Conservation (phyloP, 176 grass and related monocot species). For the Metroxylon sagu region DNA sequence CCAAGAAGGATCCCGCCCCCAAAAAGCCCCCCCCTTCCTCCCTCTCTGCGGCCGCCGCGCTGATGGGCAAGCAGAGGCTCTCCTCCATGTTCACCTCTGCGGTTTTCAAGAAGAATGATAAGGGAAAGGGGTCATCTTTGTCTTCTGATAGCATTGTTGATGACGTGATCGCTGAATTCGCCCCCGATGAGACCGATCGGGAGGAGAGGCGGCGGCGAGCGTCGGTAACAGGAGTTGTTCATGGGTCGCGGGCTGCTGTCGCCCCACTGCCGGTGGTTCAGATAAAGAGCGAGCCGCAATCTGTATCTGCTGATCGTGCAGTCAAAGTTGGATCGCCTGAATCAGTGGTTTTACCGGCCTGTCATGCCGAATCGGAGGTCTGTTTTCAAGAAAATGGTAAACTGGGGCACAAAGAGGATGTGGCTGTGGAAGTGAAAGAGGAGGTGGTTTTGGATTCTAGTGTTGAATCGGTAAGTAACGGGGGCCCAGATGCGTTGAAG, state of each 20-base stretch:
- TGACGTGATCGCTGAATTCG: constrained; percentile 74
- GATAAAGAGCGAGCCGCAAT: constrained; percentile 21
- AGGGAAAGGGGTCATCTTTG: constrained; percentile 31
- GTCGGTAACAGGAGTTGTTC: constrained; percentile 17
- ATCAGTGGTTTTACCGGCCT: not conserved
- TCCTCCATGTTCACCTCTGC: constrained; percentile 66
- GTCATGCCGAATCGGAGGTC: constrained; percentile 8
- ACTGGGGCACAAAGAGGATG: constrained; percentile 22
- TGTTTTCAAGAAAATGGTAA: constrained; percentile 16
- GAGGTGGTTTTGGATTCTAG: constrained; percentile 20
- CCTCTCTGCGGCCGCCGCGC: constrained; percentile 34
- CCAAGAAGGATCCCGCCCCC: constrained; percentile 43
- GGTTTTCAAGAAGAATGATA: constrained; percentile 55
- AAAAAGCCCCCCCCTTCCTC: constrained; percentile 43
- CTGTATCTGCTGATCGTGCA: not conserved
- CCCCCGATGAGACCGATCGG: constrained; percentile 58
- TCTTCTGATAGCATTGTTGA: constrained; percentile 61
- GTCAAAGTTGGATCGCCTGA: constrained; percentile 7
- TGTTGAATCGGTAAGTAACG: constrained; percentile 18
- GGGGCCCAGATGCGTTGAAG: constrained; percentile 24
- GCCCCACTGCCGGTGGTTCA: not conserved
- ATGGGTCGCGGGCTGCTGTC: no score
- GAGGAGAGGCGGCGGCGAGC: constrained; percentile 50
- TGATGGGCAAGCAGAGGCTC: constrained; percentile 51
- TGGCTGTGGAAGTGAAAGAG: constrained; percentile 19